phyloP scores from a whole-genome alignment of 371 early-diverging fungal species.

The Capniomyces stellatus region DNA sequence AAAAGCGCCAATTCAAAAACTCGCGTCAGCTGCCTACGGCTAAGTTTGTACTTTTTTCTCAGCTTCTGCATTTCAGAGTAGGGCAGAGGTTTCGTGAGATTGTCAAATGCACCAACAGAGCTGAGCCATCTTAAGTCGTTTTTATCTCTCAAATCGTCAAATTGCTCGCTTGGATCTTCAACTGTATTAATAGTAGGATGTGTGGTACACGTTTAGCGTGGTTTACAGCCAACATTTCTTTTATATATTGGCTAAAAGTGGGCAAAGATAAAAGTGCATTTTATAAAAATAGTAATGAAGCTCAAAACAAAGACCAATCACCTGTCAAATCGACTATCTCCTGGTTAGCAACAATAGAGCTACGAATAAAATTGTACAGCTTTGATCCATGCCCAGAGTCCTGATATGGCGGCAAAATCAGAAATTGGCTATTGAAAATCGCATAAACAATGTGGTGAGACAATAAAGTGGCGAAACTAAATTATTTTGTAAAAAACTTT shows the following conservation, averaged over 20 bases:
- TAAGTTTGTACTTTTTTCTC: constrained; percentile 8
- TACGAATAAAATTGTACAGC: constrained; percentile 46
- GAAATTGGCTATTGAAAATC: constrained; percentile 48
- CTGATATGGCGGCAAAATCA: constrained; percentile 77
- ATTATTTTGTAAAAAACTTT: background rate
- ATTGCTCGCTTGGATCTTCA: constrained; percentile 82
- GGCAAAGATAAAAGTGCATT: too few relatives aligned
- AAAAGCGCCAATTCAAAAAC: constrained; percentile 61
- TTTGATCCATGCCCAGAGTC: constrained; percentile 64
- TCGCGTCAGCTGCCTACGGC: constrained; percentile 51
- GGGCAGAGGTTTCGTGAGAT: constrained; percentile 36
- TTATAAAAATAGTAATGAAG: too few relatives aligned
- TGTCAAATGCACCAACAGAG: constrained; percentile 35
- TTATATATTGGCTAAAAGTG: too few relatives aligned
- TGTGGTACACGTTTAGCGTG: too few relatives aligned
- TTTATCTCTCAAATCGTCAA: constrained; percentile 67
- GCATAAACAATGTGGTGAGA: constrained; percentile 3
- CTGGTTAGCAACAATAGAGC: constrained; percentile 23
- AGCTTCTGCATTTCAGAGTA: constrained; percentile 37
- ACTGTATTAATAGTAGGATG: constrained; percentile 37
- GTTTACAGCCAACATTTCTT: too few relatives aligned
- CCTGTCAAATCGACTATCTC: constrained; percentile 11
- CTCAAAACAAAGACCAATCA: too few relatives aligned
- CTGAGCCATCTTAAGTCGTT: constrained; percentile 52
- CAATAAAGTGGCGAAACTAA: background rate